Percentiles rank a stretch among this genome's conserved stretches.
phyloP scores from a whole-genome alignment of 495 filamentous ascomycete genomes.

The Chaetomidium leptoderma region DNA sequence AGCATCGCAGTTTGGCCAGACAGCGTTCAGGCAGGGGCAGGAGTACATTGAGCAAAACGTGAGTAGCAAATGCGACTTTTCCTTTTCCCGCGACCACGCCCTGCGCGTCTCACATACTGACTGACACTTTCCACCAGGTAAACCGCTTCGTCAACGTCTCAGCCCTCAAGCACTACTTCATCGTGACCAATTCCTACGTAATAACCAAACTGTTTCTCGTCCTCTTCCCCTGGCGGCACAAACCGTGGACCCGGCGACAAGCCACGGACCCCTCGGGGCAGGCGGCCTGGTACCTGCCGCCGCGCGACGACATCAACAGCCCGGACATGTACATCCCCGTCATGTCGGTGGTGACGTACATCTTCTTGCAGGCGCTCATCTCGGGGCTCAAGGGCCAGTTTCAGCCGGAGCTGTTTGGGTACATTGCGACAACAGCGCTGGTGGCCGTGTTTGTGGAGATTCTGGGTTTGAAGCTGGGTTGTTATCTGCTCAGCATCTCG shows the following conservation, averaged over 20 bases:
- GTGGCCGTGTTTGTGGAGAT: slow-evolving; percentile 83
- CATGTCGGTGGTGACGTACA: slow-evolving; percentile 95
- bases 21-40: slow-evolving; percentile 79
- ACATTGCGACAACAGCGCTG: slow-evolving; percentile 78
- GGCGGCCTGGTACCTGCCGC: slow-evolving; percentile 84
- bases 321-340: slow-evolving; percentile 99
- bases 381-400: slow-evolving; percentile 91
- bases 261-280: slow-evolving; percentile 61
- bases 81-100: neutral
- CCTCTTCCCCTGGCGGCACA: slow-evolving; percentile 95
- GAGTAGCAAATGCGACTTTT: no score
- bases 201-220: slow-evolving; percentile 81
- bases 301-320: slow-evolving; percentile 94
- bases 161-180: slow-evolving; percentile 95
- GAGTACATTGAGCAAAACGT: slow-evolving; percentile 95
- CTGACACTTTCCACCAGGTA: slow-evolving; percentile 53
- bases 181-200: slow-evolving; percentile 90
- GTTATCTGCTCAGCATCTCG: slow-evolving; percentile 87
- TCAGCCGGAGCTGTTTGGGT: slow-evolving; percentile 86
- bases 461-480: slow-evolving; percentile 80
- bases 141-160: slow-evolving; percentile 90
- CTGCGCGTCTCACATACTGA: neutral
- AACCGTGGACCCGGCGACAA: slow-evolving; percentile 82
- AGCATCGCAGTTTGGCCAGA: slow-evolving; percentile 90
- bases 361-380: slow-evolving; percentile 82